Evolutionary conservation across 352 stramenopile species (phyloP).

Genomic region (Globisporangium lucens): DNA sequence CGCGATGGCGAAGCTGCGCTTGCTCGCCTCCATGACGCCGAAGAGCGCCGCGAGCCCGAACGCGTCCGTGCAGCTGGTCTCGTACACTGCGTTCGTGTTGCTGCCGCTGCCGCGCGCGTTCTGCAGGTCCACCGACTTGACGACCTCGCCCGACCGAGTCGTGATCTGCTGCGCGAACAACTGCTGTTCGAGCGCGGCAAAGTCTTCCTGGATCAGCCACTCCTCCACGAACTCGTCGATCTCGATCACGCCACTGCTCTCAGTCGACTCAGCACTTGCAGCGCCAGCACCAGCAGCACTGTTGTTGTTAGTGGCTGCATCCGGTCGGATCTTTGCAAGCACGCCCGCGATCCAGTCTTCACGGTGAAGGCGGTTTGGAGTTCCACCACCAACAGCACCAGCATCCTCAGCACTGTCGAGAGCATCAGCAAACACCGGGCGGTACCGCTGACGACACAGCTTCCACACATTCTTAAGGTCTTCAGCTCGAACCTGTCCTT

Average conservation of each 20-base stretch:
- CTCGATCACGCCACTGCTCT: conserved; percentile 21
- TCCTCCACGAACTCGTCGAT: conserved; percentile 70
- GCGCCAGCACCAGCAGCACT: neutral
- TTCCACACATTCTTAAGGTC: conserved; percentile 56
- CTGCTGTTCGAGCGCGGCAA: conserved; percentile 49
- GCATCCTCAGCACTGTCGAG: neutral
- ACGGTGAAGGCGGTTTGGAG: conserved; percentile 21
- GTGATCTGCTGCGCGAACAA: conserved; percentile 52
- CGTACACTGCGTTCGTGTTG: conserved; percentile 59
- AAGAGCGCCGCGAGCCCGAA: conserved; percentile 83
- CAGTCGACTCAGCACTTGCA: neutral
- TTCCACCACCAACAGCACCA: neutral
- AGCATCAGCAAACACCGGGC: neutral
- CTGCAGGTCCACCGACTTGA: conserved; percentile 46
- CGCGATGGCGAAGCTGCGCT: conserved; percentile 65
- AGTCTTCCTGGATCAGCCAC: conserved; percentile 72
- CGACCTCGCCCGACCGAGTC: conserved; percentile 34
- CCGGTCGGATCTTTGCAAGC: conserved; percentile 36
- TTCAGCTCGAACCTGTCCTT: conserved; percentile 24
- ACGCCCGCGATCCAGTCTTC: conserved; percentile 43
- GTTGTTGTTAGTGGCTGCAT: conserved; percentile 3
- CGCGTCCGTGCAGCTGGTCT: conserved; percentile 58
- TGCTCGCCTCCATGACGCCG: conserved; percentile 68
- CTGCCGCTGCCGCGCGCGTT: conserved; percentile 47
- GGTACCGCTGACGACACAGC: conserved; percentile 34